Base-by-base conservation (phyloP, 1,139 yeast species). In the Ogataea hybrid region DNA sequence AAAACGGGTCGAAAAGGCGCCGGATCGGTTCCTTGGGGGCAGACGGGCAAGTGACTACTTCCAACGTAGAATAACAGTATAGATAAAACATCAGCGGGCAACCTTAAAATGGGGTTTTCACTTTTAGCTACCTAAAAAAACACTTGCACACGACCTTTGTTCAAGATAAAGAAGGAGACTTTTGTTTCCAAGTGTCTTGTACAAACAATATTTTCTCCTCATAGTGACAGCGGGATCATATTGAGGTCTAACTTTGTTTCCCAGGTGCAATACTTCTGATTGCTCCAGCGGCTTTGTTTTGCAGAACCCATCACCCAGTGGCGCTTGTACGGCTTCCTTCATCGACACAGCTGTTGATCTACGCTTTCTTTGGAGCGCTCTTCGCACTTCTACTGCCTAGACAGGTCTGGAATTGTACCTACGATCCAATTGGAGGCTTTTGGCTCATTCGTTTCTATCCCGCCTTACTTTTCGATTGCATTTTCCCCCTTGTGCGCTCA, bases 111-210 rank as follows among this genome's bases (percentile, higher is more conserved):
- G 20, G 20, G 20, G 5, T 18, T 5, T 6, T 18, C 20, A 18
- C 8, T 18, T 18, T 8, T 18, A 4, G 20, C 20, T 18, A 18
- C 20, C 20, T 6, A 6, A 18, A 18, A n/a, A 6, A 18, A 18
- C 7, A 18, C 6, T 18, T 18, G 35, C 28, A 21, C 28, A 23
- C 35, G 25, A 22, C 28, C n/a, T 23, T 32, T 32, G 9, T 21
- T 21, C n/a, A 14, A 28, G 16, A 15, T 28, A 15, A 14, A 28
- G 30, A 39, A 38, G 34, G 39, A 39, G 40, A 36, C 35, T n/a
- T 41, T 25, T 39, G 36, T 37, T 43, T 36, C 37, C 29, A 32
- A 20, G 41, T 40, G 23, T 41, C 41, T 23, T 43, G 39, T 30
- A 32, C 27, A 23, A 30, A 31, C 29, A 18, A 11, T 37, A 20